Base-by-base conservation (phyloP, 345 rosid species). In the Salix koriyanagi region DNA sequence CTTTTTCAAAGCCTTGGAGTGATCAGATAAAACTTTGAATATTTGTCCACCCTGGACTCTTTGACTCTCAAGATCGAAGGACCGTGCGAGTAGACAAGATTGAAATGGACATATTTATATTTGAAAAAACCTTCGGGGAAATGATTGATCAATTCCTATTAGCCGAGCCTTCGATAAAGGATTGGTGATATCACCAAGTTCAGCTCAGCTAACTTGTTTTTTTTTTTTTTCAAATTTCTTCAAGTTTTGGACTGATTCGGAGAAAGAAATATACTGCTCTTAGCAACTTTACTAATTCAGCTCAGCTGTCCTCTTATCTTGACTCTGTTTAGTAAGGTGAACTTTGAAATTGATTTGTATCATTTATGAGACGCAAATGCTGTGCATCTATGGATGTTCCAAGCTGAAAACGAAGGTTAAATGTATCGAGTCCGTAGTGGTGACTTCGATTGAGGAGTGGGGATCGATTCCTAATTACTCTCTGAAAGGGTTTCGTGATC, bases 31-130 rank as follows among this genome's bases (percentile, higher is more conserved):
- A 62, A 37, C 28, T 26, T 15, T 6, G 73, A 28, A 70, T 28
- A 46, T 70, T 26, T 70, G n/a, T 15, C 52, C 61, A 46, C 10
- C 69, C 69, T 3, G 37, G n/a, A n/a, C 19, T 26, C 14, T 65
- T 21, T 19, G 66, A 46, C 16, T 21, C 25, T 65, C 18, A 0
- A 70, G 19, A 61, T 37, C 46, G 58, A 52, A 42, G 21, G 21
- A 37, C 21, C 77, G n/a, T 60, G 48, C 42, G 15, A 76, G 4
- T 75, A 13, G 65, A 75, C 72, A 65, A 5, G 61, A 69, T 60
- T 42, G 74, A 69, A 69, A 41, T 60, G 69, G 79, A 76, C 68
- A 11, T 10, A 11, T 34, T 5, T 11, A 10, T 41, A 23, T 4
- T 8, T 48, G n/a, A 4, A 50, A 23, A 34, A n/a, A 23, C 36